Evolutionary conservation across 139 green algal genomes (phyloP), one percentile per base, ranked within the genome.

Genomic region (Micractinium conductrix): DNA sequence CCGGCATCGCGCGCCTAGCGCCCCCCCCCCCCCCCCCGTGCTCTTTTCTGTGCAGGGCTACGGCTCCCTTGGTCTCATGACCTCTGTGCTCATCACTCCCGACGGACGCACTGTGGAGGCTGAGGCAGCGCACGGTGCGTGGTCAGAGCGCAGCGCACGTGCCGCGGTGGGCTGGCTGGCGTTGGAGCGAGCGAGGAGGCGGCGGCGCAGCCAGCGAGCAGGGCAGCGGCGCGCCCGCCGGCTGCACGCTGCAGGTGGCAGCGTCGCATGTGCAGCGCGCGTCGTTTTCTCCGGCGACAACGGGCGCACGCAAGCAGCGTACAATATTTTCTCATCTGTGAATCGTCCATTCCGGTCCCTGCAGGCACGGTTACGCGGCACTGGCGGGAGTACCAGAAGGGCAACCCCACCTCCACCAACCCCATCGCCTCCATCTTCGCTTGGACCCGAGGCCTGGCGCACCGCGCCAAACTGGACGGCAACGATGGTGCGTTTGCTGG

Each of bases 341-440:
- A 33, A 9, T 37, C 28, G 21, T 3, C 2, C 63, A 4, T 69
- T n/a, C 30, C 63, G n/a, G 14, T 35, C 1, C 79, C 7, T 48
- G 40, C 60, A 83, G 78, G 78, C 74, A 81, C 74, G 30, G 96
- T 99, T 62, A 99, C 96, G 12, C 92, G 96, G 30, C 96, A 99
- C 88, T 99, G 94, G 95, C 92, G 96, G 43, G 91, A 98, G 92
- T 93, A 97, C 91, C 96, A 99, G 92, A 98, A 99, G 90, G 96
- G 96, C 81, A 93, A 95, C 33, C 79, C 95, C 78, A 99, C 96
- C 45, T 96, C 89, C 79, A 99, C 96, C 86, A 99, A 99, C 90
- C 96, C 96, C 30, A 93, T 98, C 4, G 96, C 96, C 30, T 97
- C 92, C 87, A 99, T 99, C 87, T 99, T 98, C 84, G 96, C 96